These are phyloP conservation scores for Picea mariana DNA, from an alignment of 83 land plant species.

Conservation along the genomic window DNA sequence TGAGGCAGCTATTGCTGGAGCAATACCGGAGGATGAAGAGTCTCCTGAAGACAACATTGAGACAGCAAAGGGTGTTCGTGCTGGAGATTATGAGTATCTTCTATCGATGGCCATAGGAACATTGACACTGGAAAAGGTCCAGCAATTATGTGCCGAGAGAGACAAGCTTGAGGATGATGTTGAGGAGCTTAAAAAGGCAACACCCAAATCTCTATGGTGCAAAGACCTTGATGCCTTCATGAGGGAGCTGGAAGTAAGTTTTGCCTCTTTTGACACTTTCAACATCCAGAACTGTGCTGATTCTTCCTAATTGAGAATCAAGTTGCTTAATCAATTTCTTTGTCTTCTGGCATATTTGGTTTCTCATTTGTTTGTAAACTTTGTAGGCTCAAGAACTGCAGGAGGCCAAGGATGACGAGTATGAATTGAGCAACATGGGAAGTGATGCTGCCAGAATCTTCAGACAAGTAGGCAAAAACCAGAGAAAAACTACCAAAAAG, in stretches of 20 bases:
- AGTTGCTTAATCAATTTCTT: not conserved
- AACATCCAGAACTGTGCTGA: not conserved
- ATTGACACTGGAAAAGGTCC: constrained; percentile 84
- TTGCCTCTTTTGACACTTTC: not conserved
- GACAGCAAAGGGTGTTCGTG: constrained; percentile 30
- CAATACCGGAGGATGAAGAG: constrained; percentile 53
- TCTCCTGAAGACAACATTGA: constrained; percentile 49
- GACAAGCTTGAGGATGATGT: constrained; percentile 73
- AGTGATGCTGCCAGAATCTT: constrained; percentile 26
- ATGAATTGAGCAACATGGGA: constrained; percentile 32
- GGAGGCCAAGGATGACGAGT: constrained; percentile 64
- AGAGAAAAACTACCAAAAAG: constrained; percentile 38
- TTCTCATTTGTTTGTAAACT: not conserved
- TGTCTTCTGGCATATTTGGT: not conserved
- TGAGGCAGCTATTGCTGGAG: constrained; percentile 70
- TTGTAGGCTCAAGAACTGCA: constrained; percentile 69
- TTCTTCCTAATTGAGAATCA: not conserved
- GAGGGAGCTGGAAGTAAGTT: constrained; percentile 65
- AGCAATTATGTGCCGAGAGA: constrained; percentile 61
- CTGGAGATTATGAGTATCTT: constrained; percentile 88
- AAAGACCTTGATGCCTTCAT: constrained; percentile 85
- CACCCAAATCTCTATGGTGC: constrained; percentile 79
- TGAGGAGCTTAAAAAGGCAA: constrained; percentile 62
- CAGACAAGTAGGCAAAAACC: constrained; percentile 45
- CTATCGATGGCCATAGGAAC: constrained; percentile 90